These are phyloP conservation scores for Pezicula carpinea DNA, from an alignment of 2,329 filamentous ascomycete genomes.

Conservation along the genomic window DNA sequence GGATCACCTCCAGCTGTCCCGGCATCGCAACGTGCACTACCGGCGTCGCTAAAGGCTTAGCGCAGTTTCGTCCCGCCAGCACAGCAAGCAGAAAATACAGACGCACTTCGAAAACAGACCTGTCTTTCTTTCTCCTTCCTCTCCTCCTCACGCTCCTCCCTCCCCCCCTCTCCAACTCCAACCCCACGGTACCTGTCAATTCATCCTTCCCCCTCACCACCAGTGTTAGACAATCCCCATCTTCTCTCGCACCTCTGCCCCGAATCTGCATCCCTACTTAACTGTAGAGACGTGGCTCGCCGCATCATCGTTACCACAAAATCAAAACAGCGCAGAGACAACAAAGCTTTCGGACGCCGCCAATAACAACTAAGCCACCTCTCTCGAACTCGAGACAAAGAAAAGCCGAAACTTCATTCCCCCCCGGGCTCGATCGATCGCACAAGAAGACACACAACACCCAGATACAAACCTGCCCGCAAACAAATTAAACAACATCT, in stretches of 20 bases:
- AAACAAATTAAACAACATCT: constrained; percentile 18
- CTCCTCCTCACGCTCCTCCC: constrained; percentile 8
- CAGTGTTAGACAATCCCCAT: constrained; percentile 16
- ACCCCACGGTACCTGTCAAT: constrained; percentile 15
- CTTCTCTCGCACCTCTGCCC: constrained; percentile 7
- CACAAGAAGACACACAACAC: constrained; percentile 11
- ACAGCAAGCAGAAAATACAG: no score
- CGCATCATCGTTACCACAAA: neutral
- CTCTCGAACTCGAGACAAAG: constrained; percentile 1
- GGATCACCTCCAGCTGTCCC: no score
- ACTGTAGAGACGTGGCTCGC: neutral
- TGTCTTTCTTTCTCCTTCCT: constrained; percentile 1
- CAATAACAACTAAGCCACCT: neutral
- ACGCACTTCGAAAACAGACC: neutral
- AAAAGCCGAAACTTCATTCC: neutral
- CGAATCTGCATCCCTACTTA: neutral
- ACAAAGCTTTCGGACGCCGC: neutral
- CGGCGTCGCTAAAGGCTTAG: no score
- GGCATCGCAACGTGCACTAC: no score
- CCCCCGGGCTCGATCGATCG: constrained; percentile 3
- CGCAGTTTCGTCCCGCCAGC: no score
- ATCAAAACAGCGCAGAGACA: neutral
- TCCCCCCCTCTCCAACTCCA: constrained; percentile 1
- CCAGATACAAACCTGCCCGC: constrained; percentile 21
- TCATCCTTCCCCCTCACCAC: constrained; percentile 3